These are phyloP conservation scores for Fomitopsis pinicola DNA, from an alignment of 1,284 basidiomycete genomes.

Conservation along the genomic window DNA sequence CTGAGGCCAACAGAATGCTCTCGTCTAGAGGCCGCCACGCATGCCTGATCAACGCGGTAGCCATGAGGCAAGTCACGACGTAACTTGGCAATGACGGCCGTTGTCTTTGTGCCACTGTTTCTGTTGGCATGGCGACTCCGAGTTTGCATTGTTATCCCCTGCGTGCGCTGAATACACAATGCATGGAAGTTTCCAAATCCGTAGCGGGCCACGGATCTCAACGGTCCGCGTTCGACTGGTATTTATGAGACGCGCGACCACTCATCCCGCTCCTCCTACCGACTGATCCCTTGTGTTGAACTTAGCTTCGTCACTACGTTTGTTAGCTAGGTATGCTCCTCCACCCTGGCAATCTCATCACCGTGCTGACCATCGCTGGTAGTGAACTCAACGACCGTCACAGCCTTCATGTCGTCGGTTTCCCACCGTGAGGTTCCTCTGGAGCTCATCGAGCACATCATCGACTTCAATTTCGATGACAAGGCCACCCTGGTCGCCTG, in stretches of 20 bases:
- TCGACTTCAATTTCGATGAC: slow-evolving; percentile 1
- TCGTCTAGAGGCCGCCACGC: too few species aligned
- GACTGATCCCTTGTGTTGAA: too few species aligned
- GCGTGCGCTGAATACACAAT: too few species aligned
- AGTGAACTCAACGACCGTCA: neutral
- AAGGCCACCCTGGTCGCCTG: neutral
- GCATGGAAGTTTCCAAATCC: too few species aligned
- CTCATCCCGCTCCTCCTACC: too few species aligned
- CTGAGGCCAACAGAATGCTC: too few species aligned
- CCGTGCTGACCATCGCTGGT: neutral
- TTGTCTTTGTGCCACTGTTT: neutral
- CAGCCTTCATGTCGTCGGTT: neutral
- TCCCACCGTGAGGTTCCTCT: neutral
- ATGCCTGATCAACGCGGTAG: neutral
- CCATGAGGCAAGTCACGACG: neutral
- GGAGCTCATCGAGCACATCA: slow-evolving; percentile 4
- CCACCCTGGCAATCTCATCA: neutral
- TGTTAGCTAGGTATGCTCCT: neutral
- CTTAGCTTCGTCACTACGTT: too few species aligned
- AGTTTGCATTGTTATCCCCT: neutral
- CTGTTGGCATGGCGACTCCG: neutral
- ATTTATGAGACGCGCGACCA: too few species aligned
- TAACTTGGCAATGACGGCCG: neutral
- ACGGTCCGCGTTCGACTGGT: too few species aligned
- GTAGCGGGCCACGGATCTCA: too few species aligned